Percentiles rank a stretch among this genome's conserved stretches.
Evolutionary conservation across 2,329 filamentous ascomycete genomes (phyloP).

Genomic region (Teratosphaeria pseudoeucalypti): DNA sequence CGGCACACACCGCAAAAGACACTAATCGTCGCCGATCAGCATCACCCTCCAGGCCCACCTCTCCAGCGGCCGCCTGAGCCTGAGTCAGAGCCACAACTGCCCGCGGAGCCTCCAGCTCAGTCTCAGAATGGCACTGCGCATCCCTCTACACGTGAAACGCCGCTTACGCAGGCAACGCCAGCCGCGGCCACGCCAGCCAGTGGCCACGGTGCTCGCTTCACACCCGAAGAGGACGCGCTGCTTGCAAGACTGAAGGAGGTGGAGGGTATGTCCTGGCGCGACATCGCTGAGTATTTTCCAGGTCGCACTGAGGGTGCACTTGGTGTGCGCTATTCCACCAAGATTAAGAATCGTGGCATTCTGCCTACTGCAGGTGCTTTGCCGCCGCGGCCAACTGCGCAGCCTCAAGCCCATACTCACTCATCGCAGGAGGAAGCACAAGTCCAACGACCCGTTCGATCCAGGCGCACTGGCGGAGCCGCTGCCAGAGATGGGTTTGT

Average conservation of each 20-base stretch:
- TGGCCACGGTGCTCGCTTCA: neutral
- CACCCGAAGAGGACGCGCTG: neutral
- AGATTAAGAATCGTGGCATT: neutral
- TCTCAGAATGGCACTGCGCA: neutral
- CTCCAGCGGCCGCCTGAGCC: neutral
- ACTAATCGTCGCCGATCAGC: neutral
- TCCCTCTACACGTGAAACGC: neutral
- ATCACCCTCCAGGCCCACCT: neutral
- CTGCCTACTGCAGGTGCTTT: neutral
- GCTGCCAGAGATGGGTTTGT: slow-evolving; percentile 14
- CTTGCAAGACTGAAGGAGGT: neutral
- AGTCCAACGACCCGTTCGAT: neutral
- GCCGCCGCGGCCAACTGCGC: neutral
- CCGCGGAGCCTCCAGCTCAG: neutral
- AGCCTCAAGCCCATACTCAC: neutral
- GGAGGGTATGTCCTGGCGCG: neutral
- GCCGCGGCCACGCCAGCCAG: neutral
- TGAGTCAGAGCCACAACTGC: neutral
- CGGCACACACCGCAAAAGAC: neutral
- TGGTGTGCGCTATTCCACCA: slow-evolving; percentile 1
- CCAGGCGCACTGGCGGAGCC: neutral
- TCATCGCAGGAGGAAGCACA: neutral
- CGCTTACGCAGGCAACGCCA: neutral
- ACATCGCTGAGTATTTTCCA: neutral
- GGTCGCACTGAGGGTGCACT: neutral